Conservation (phyloP, 805 yeast genomes). For the Candida boidinii region DNA sequence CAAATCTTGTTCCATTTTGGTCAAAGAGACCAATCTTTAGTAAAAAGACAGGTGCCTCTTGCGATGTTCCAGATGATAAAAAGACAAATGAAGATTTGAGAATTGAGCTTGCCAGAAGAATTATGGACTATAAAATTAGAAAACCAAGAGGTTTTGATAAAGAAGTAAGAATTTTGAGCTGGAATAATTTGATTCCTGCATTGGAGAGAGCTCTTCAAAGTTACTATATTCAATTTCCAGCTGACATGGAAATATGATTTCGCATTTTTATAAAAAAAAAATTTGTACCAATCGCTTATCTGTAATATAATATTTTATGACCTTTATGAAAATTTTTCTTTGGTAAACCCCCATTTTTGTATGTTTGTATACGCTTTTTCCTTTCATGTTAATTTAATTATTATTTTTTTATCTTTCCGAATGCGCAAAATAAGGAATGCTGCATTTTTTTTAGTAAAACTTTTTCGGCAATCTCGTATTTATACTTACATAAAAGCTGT, state of each 20-base stretch:
- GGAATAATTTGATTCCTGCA: slow-evolving; percentile 55
- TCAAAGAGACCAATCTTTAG: slow-evolving; percentile 49
- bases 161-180: slow-evolving; percentile 52
- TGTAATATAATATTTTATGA: not conserved
- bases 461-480: no score
- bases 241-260: not conserved
- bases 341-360: no score
- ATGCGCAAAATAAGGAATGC: no score
- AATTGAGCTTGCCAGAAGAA: slow-evolving; percentile 51
- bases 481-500: no score
- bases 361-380: no score
- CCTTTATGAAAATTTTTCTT: not conserved
- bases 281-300: not conserved
- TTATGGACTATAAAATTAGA: slow-evolving; percentile 53
- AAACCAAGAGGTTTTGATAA: slow-evolving; percentile 65
- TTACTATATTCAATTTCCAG: slow-evolving; percentile 52
- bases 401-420: no score
- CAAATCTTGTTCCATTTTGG: slow-evolving; percentile 63
- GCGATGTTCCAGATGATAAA: slow-evolving; percentile 1
- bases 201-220: slow-evolving; percentile 56
- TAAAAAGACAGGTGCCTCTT: slow-evolving; percentile 16
- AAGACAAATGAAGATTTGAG: slow-evolving; percentile 29
- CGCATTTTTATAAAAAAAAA: not conserved
- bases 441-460: no score
- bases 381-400: no score